Base-by-base conservation (phyloP, 2,329 filamentous ascomycete species). In the Zymoseptoria brevis region DNA sequence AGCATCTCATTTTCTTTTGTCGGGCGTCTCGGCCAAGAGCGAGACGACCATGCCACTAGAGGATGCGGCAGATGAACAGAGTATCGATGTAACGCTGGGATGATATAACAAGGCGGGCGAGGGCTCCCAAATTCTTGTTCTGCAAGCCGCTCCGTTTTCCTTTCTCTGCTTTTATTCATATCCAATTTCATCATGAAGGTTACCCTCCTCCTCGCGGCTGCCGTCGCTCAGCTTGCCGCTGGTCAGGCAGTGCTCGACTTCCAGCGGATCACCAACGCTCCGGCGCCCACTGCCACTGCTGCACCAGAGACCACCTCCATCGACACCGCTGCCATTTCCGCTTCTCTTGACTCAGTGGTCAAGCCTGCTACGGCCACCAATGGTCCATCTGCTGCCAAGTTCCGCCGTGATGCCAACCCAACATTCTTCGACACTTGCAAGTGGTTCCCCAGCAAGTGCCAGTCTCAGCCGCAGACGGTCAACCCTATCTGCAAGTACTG, bases 261-360 rank as follows among this genome's bases (percentile, higher is more conserved):
- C 41, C 24, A 54, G 30, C 49, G 56, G 22, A 56, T 59, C 11
- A 56, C 30, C 53, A 52, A 59, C 52, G 57, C 57, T 8, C 53
- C 57, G 7, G 57, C 57, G 3, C 57, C 57, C 6, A 51, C 57
- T 56, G 57, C 57, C 5, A 59, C 57, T 35, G 57, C 57, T 55
- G 41, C 57, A 4, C 57, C 57, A n/a, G 48, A 59, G 57, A 53
- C 55, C 45, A 56, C 54, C 21, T 21, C 11, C 13, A 54, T 59
- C 48, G 57, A 59, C 16, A n/a, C 11, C 21, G 57, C 57, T 16
- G 57, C 57, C n/a, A 29, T 59, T 21, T 50, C 55, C 19, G 48
- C 57, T 13, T 59, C 57, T 41, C 53, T 59, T 19, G 41, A 50
- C 22, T 56, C 57, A 8, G 48, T 24, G 7, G 53, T 59, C 4